Evolutionary conservation across 1,139 yeast species (phyloP).

Genomic region (Lodderomyces pseudojiufengensis): DNA sequence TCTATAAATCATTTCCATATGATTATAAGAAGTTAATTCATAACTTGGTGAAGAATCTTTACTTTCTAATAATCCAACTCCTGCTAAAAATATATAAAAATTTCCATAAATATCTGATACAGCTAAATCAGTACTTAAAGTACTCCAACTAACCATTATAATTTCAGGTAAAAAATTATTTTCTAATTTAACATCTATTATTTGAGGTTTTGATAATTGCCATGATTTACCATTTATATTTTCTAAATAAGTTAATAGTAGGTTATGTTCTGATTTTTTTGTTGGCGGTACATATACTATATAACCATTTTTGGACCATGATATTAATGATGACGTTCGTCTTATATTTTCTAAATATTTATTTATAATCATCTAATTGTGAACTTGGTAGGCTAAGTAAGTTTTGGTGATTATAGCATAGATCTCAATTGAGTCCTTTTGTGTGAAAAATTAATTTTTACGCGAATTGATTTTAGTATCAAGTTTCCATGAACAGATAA

Average conservation of each 20-base stretch:
- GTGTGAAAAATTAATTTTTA: no score
- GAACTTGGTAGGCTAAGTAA: neutral
- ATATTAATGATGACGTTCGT: conserved; percentile 26
- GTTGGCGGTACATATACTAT: conserved; percentile 52
- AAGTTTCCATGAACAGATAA: no score
- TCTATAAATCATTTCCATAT: conserved; percentile 43
- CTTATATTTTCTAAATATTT: conserved; percentile 8
- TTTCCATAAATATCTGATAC: conserved; percentile 48
- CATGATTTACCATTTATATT: conserved; percentile 62
- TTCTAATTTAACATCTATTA: conserved; percentile 37
- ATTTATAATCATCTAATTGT: conserved; percentile 4
- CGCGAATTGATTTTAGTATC: no score
- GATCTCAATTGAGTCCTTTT: no score
- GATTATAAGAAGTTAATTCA: conserved; percentile 45
- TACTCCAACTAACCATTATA: conserved; percentile 44
- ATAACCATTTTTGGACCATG: conserved; percentile 77
- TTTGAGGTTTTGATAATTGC: conserved; percentile 58
- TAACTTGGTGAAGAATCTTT: conserved; percentile 28
- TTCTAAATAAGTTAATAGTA: conserved; percentile 58
- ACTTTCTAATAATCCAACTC: conserved; percentile 35
- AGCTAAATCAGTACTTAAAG: conserved; percentile 52
- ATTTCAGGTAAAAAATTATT: conserved; percentile 27
- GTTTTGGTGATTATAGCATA: neutral
- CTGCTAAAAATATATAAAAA: conserved; percentile 46
- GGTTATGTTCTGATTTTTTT: conserved; percentile 22